Evolutionary conservation across 73 alveolate species (phyloP).

Genomic region (Durusdinium trenchii): DNA sequence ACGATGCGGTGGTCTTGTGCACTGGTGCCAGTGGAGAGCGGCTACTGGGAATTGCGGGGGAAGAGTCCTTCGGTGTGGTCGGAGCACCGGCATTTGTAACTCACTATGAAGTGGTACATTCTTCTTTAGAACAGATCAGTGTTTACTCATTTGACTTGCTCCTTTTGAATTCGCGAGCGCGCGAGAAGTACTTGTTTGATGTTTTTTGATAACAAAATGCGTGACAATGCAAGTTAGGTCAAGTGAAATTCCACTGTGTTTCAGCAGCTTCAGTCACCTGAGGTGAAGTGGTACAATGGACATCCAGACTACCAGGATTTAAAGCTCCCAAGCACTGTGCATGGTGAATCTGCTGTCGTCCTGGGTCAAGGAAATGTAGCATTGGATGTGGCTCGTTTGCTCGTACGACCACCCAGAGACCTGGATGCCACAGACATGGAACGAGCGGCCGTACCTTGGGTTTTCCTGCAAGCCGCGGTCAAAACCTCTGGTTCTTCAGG

Average conservation of each 20-base stretch:
- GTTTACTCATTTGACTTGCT: no score
- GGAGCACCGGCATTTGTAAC: slow-evolving; percentile 96
- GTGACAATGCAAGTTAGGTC: no score
- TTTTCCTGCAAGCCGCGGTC: no score
- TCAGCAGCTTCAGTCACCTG: no score
- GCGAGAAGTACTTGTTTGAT: no score
- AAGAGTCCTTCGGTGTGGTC: slow-evolving; percentile 61
- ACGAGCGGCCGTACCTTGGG: slow-evolving; percentile 5
- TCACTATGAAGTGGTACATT: neutral
- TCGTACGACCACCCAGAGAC: slow-evolving; percentile 70
- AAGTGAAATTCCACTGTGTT: no score
- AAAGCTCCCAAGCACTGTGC: neutral
- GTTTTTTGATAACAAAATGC: no score
- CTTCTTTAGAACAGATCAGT: no score
- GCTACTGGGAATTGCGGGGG: slow-evolving; percentile 96
- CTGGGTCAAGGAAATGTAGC: slow-evolving; percentile 97
- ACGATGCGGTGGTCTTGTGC: slow-evolving; percentile 97
- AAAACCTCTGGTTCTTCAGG: no score
- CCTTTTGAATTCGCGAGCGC: no score
- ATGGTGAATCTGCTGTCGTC: slow-evolving; percentile 77
- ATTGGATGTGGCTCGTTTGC: slow-evolving; percentile 95
- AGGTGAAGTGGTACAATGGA: slow-evolving; percentile 97
- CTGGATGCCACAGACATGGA: slow-evolving; percentile 84
- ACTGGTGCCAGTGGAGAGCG: slow-evolving; percentile 97
- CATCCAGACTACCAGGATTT: slow-evolving; percentile 53